Percentiles rank a stretch among this genome's conserved stretches.
Conservation (phyloP, 2,329 filamentous ascomycete genomes). For the Corynespora cassiicola region DNA sequence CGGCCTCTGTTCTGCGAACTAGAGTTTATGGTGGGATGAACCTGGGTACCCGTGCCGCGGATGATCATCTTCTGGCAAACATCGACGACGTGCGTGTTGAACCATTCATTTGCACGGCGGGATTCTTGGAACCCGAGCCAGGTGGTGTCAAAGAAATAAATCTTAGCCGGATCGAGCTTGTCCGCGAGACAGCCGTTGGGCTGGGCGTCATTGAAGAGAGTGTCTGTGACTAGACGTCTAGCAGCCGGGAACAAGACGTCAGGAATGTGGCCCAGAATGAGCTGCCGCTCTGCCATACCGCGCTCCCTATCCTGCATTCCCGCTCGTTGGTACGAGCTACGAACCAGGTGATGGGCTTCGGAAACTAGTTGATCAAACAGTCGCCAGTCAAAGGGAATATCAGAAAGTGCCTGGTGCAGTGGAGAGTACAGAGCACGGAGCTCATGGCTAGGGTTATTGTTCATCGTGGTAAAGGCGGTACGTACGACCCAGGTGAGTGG, state of each 20-base stretch:
- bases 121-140: conserved; percentile 72
- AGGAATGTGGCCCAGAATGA: conserved; percentile 61
- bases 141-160: conserved; percentile 76
- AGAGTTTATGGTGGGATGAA: conserved; percentile 28
- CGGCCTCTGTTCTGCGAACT: not conserved
- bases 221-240: conserved; percentile 53
- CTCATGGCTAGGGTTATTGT: conserved; percentile 52
- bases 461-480: conserved; percentile 31
- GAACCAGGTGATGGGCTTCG: conserved; percentile 72
- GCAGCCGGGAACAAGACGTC: conserved; percentile 58
- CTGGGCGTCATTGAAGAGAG: conserved; percentile 49
- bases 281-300: conserved; percentile 57
- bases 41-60: conserved; percentile 30
- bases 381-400: conserved; percentile 51
- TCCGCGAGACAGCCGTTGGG: conserved; percentile 57
- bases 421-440: conserved; percentile 54
- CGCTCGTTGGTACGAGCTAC: conserved; percentile 58
- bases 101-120: conserved; percentile 63
- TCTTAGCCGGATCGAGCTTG: conserved; percentile 67
- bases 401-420: conserved; percentile 35
- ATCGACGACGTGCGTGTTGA: conserved; percentile 65
- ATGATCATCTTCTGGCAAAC: conserved; percentile 61
- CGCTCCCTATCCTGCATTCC: conserved; percentile 52
- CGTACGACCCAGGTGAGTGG: conserved; percentile 40
- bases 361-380: conserved; percentile 56